Conservation (phyloP, 202 grass and related monocot genomes). For the Digitaria exilis region DNA sequence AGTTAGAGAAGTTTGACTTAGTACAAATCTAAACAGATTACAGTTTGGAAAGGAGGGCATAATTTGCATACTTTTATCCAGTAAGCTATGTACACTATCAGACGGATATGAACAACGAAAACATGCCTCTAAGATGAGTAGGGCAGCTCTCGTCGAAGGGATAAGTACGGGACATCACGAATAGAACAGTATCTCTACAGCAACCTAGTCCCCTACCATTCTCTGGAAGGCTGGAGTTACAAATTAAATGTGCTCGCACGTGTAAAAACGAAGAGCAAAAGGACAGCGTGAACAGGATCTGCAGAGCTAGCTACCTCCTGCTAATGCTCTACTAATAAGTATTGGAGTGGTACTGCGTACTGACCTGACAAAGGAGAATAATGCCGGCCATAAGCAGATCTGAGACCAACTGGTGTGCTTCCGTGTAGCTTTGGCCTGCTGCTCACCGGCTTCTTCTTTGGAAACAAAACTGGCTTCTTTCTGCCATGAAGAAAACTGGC, state of each 20-base stretch:
- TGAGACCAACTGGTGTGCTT: not conserved
- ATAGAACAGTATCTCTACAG: constrained; percentile 48
- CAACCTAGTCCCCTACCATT: constrained; percentile 31
- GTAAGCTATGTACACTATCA: not conserved
- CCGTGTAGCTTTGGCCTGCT: not conserved
- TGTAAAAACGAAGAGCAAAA: constrained; percentile 37
- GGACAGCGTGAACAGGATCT: constrained; percentile 40
- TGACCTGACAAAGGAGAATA: constrained; percentile 12
- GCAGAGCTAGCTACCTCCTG: constrained; percentile 17
- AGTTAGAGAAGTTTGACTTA: too few species aligned
- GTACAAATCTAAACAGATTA: too few species aligned
- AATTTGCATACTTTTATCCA: not conserved
- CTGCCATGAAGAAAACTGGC: not conserved
- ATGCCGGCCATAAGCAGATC: constrained; percentile 41
- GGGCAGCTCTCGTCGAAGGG: constrained; percentile 1
- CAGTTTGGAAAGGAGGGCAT: not conserved
- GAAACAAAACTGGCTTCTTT: not conserved
- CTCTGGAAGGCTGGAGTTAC: not conserved
- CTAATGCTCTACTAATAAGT: not conserved
- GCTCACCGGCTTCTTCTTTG: too few species aligned
- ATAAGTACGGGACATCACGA: constrained; percentile 38
- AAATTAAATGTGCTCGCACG: constrained; percentile 25
- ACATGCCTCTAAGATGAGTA: constrained; percentile 14
- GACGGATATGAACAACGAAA: not conserved
- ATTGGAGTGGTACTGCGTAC: not conserved